Evolutionary conservation across 2,329 filamentous ascomycete species (phyloP), one percentile per base, ranked within the genome.

Genomic region (Penicillium sp.): DNA sequence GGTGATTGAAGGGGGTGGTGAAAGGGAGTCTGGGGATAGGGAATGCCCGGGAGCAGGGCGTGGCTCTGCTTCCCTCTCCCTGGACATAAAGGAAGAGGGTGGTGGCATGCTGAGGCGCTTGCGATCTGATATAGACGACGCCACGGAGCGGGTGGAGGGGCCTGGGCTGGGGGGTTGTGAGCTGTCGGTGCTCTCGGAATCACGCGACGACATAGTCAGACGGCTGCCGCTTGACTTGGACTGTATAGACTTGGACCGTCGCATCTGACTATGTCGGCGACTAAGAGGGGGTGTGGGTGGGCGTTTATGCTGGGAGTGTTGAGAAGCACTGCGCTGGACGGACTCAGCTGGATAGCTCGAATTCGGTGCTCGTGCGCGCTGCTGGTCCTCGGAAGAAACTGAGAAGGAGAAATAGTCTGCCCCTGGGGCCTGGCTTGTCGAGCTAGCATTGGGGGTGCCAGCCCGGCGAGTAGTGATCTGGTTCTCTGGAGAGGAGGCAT

Each of bases 341-440:
- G 71, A 62, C 5, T 75, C 71, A 4, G 63, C 58, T 2, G 70
- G 59, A 44, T 62, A 56, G 13, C 10, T 30, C 9, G 24, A 22
- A 15, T 55, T 5, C 28, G 38, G 22, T 30, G 26, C 53, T 15
- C n/a, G 37, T 42, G 38, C 38, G 59, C 7, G 55, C 38, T 40
- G 61, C 51, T 68, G 64, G 19, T 59, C 64, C 37, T 65, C 61
- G n/a, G 63, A 49, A 10, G 57, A 40, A n/a, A 57, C 62, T 9
- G 66, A 61, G 53, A 64, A 81, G 42, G 66, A 61, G 56, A 64
- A 81, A 40, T 79, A 80, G 38, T 81, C 80, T 12, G 73, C 68
- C 2, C 85, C 85, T 4, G 84, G 80, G 1, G 56, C 56, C 22
- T 83, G 82, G 1, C 89, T 87, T 13, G 89, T 80, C 28, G 63